Evolutionary conservation across 331 rosid genomes (phyloP).

Genomic region (Pyrus hybrid): DNA sequence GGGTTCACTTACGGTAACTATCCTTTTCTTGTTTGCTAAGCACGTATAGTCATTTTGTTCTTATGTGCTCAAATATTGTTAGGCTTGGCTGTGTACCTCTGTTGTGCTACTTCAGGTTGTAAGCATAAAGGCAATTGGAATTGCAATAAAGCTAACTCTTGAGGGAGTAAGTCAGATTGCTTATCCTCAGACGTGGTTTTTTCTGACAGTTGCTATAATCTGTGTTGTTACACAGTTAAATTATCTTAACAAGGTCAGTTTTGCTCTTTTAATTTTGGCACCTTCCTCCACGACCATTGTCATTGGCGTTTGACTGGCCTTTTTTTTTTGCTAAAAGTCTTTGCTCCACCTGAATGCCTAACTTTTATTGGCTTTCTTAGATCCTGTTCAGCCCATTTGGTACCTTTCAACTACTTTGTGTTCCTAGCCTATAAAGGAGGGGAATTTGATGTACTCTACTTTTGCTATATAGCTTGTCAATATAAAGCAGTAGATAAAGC

Average conservation of each 20-base stretch:
- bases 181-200: slow-evolving; percentile 93
- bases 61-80: background rate
- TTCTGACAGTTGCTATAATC: slow-evolving; percentile 59
- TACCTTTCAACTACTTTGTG: background rate
- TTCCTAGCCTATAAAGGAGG: background rate
- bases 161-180: slow-evolving; percentile 77
- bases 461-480: background rate
- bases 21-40: background rate
- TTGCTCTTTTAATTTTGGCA: background rate
- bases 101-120: slow-evolving; percentile 51
- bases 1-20: slow-evolving; percentile 85
- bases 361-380: background rate
- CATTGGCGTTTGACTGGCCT: background rate
- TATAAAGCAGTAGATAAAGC: background rate
- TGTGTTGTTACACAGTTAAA: slow-evolving; percentile 85
- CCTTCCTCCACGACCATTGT: background rate
- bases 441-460: background rate
- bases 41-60: background rate
- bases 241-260: slow-evolving; percentile 79
- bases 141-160: slow-evolving; percentile 81
- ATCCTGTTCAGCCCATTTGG: background rate
- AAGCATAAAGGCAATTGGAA: slow-evolving; percentile 94
- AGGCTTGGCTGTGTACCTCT: slow-evolving; percentile 2
- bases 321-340: background rate
- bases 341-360: background rate